Base-by-base conservation (phyloP, 768 basidiomycete species). In the Dacryopinax spathularia region DNA sequence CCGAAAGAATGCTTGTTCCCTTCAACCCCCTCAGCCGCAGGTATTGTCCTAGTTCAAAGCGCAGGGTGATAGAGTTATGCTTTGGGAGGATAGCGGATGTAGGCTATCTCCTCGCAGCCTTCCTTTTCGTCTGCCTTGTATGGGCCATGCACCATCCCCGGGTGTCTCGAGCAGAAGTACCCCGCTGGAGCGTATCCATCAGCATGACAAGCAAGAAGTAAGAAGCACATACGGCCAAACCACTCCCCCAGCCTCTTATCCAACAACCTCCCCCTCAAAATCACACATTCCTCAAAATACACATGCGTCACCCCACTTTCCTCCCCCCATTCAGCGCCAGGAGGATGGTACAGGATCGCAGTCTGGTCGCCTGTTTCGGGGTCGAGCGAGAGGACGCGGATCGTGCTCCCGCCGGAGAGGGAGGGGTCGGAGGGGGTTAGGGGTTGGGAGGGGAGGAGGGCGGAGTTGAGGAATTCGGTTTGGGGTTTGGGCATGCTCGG, bases 81-180 rank as follows among this genome's bases (percentile, higher is more conserved):
- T 18, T 56, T 56, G 62, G 41, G 29, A 4, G 62, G 37, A 43
- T 62, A 33, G 29, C 62, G 36, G 31, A 62, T 62, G 31, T 41
- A 62, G 0, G 43, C 62, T 12, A 62, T 62, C 25, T 62, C 62
- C 34, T 62, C 62, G 41, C 62, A 62, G 22, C 62, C 62, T 5
- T 13, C 25, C 29, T 39, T 39, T 16, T 36, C 37, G 29, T 62
- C 62, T 25, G 62, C 34, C 18, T 27, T 31, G 31, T 37, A 61
- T 10, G 60, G 60, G 10, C 60, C 60, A 22, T 62, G 62, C 18
- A 62, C 37, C 62, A 62, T 62, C 36, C 62, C 37, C 1, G 62
- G 62, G 31, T 39, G 34, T 25, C 62, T 1, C 16, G 37, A 62
- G 29, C 62, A 62, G 29, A 41, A 62, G 37, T 43, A 1, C 16